Conservation (phyloP, 768 basidiomycete genomes). For the Trichaptum fuscoviolaceum region DNA sequence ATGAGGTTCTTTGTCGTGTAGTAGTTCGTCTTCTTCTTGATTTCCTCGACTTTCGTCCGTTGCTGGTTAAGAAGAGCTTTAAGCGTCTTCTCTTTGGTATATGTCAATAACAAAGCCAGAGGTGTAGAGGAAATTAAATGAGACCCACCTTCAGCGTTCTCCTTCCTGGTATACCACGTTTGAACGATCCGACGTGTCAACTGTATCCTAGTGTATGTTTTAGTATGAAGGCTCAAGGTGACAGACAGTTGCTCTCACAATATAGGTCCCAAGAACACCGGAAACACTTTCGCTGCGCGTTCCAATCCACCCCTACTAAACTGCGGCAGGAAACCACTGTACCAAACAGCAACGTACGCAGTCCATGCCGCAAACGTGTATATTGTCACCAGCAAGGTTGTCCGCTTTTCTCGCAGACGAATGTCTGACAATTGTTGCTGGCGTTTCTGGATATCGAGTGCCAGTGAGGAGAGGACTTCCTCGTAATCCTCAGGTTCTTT, state of each 20-base stretch:
- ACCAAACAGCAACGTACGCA: conserved; percentile 70
- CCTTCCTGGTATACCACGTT: conserved; percentile 77
- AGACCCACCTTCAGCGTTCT: conserved; percentile 70
- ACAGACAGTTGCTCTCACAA: conserved; percentile 47
- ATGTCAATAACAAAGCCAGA: neutral
- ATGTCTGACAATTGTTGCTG: conserved; percentile 76
- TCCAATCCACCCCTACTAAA: conserved; percentile 31
- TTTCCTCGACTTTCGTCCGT: conserved; percentile 84
- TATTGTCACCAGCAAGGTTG: conserved; percentile 70
- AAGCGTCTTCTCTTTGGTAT: conserved; percentile 67
- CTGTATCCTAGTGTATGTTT: conserved; percentile 44
- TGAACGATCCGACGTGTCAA: conserved; percentile 79
- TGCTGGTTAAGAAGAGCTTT: conserved; percentile 71
- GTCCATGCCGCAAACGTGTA: conserved; percentile 75
- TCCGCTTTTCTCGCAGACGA: conserved; percentile 75
- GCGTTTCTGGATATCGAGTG: conserved; percentile 64
- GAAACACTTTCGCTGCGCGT: conserved; percentile 43
- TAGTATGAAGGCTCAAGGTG: conserved; percentile 7
- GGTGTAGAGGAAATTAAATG: neutral
- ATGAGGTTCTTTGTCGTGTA: conserved; percentile 87
- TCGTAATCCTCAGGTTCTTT: conserved; percentile 72
- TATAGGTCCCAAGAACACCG: conserved; percentile 71
- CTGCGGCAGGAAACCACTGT: conserved; percentile 49
- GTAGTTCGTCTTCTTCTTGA: conserved; percentile 97
- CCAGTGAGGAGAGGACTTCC: conserved; percentile 60